Evolutionary conservation across 2,329 filamentous ascomycete species (phyloP), one percentile per base, ranked within the genome.

Genomic region (Colletotrichum melonis): DNA sequence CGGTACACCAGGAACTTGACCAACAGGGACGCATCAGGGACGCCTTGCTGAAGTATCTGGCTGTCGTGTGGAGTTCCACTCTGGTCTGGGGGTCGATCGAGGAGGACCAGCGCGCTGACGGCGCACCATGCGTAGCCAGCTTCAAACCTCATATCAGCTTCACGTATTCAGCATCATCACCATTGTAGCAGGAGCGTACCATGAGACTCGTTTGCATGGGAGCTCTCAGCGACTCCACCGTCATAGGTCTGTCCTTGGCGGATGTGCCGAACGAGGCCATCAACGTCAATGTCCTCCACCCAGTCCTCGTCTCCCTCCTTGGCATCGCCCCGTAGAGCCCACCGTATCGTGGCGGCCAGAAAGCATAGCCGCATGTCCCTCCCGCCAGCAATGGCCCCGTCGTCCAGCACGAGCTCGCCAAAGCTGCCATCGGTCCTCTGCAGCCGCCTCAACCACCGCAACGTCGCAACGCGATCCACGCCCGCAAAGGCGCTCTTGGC

Each of bases 41-140:
- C 75, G 5, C 85, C 83, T 22, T 82, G 74, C 22, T 85, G 73
- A 63, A 85, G 77, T 12, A 80, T 78, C 26, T 79, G 75, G 5
- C 78, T 75, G 63, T 78, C 79, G 67, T 66, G 74, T n/a, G 85
- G 73, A 14, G 80, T 78, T n/a, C 79, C 75, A 2, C 78, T 74
- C 62, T 79, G 79, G 67, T 84, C 80, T 1, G 86, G 83, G 1
- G 93, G 87, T 12, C 91, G 89, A 73, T 91, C 90, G n/a, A 98
- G 86, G 63, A 98, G 90, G 2, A 91, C 89, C 5, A 98, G 85
- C 5, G 95, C 93, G 12, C 91, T 92, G 67, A 98, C 89, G 8
- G 93, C 95, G 82, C 95, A 98, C 85, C 95, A 98, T 11, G 94
- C 95, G 81, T 97, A 96, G 24, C 97, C 97, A 77, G 94, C 94